Base-by-base conservation (phyloP, 192 early-diverging fungal genomes). In the Obelidium mucronatum region DNA sequence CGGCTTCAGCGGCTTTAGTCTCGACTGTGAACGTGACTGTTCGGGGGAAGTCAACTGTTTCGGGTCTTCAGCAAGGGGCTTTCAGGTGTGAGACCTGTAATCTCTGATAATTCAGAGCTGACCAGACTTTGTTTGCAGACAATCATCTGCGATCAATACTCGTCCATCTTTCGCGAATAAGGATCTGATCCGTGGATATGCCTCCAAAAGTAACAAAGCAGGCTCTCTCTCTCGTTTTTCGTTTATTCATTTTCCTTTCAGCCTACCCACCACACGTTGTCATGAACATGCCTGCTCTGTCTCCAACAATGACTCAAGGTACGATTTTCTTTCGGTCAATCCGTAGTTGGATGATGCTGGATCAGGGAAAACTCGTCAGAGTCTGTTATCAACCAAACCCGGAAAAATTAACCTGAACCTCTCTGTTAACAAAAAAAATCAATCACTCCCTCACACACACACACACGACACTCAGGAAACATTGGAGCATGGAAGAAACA, bases 261-360 rank as follows among this genome's bases (percentile, higher is more conserved):
- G 82, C 69, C 68, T 91, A 81, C 84, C 94, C 95, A 28, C 78
- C 89, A 54, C 96, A 98, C 84, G 90, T 87, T 59, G 73, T 91
- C 80, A 92, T 99, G 83, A 89, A 86, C 70, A 97, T 99, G 96
- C 97, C 97, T 54, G 97, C 97, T 34, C 89, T 99, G 56, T 97
- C 95, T n/a, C 97, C 97, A 8, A 99, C 97, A 60, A 99, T 99
- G 97, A 96, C 96, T 51, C 87, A 90, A 81, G 96, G 96, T 85
- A 71, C 13, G 37, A 48, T 13, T 52, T n/a, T n/a, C 44, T 48
- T 48, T 6, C 44, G n/a, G n/a, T n/a, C n/a, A n/a, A n/a, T n/a
- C n/a, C n/a, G n/a, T n/a, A n/a, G n/a, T n/a, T n/a, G n/a, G n/a
- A n/a, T n/a, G n/a, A n/a, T n/a, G n/a, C n/a, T n/a, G n/a, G n/a